A percentile compares a stretch with the other conserved stretches of the same genome.
Evolutionary conservation across 1,284 basidiomycete genomes (phyloP).

Genomic region (Leccinum fuscescens): DNA sequence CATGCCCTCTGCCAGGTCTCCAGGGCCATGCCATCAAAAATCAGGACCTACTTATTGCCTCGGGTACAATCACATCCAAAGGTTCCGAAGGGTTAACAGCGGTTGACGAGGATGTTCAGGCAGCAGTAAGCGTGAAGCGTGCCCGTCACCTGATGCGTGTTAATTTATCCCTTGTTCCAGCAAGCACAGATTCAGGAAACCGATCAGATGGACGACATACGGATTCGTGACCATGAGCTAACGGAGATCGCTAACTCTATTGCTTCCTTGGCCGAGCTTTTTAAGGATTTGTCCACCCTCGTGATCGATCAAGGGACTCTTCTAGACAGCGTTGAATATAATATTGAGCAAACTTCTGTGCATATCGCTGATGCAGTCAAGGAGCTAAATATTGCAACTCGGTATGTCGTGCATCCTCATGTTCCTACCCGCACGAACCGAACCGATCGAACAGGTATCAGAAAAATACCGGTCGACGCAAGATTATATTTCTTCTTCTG

Average conservation of each 20-base stretch:
- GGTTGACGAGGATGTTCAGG: conserved; percentile 83
- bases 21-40: conserved; percentile 95
- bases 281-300: conserved; percentile 89
- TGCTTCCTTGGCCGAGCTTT: conserved; percentile 87
- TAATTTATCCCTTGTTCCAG: conserved; percentile 21
- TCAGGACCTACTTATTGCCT: conserved; percentile 85
- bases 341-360: conserved; percentile 88
- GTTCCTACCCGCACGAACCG: neutral
- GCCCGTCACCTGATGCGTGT: conserved; percentile 11
- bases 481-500: conserved; percentile 89
- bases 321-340: conserved; percentile 95
- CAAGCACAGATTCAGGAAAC: conserved; percentile 42
- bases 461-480: conserved; percentile 85
- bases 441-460: conserved; percentile 67
- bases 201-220: conserved; percentile 50
- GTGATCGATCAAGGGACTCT: conserved; percentile 99
- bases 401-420: conserved; percentile 44
- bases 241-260: conserved; percentile 93
- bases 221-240: conserved; percentile 75
- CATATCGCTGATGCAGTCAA: conserved; percentile 82
- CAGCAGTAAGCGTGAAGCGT: conserved; percentile 47
- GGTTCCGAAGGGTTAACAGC: conserved; percentile 79
- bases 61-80: conserved; percentile 78
- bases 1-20: conserved; percentile 55
- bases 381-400: conserved; percentile 81